Conservation (phyloP, 345 rosid species). For the Barbarea vulgaris region DNA sequence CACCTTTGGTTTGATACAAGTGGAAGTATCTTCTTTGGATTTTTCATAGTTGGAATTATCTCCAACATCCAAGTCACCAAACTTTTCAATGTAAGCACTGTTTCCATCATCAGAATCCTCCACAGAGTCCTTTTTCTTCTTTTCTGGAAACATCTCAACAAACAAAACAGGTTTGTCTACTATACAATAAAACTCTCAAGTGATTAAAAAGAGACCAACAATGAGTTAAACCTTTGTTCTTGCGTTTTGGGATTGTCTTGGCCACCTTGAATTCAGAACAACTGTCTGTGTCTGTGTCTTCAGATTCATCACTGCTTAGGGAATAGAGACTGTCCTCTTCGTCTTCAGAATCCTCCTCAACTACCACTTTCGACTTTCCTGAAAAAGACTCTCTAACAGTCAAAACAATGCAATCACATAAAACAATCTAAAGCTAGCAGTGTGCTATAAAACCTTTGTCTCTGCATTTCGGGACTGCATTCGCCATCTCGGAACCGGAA, state of each 20-base stretch:
- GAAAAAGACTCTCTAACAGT: not conserved
- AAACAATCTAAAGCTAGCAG: not conserved
- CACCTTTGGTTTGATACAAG: slow-evolving; percentile 9
- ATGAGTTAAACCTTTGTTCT: slow-evolving; percentile 10
- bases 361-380: slow-evolving; percentile 24
- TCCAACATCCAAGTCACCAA: not conserved
- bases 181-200: not conserved
- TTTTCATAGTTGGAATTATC: slow-evolving; percentile 5
- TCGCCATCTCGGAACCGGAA: not conserved
- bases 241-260: not conserved
- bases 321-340: slow-evolving; percentile 1
- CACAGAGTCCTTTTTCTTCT: not conserved
- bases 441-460: slow-evolving; percentile 14
- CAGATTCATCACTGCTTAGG: not conserved
- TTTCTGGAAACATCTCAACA: slow-evolving; percentile 27
- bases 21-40: too few relatives aligned
- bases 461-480: not conserved
- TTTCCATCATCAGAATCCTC: slow-evolving; percentile 1
- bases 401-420: slow-evolving; percentile 11
- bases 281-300: slow-evolving; percentile 7
- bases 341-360: slow-evolving; percentile 7
- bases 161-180: not conserved
- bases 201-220: not conserved
- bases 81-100: not conserved
- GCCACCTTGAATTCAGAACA: not conserved